Percentiles rank a stretch among this genome's conserved stretches.
Evolutionary conservation across 176 grass and related monocot genomes (phyloP).

Genomic region (Oryza brachyantha): DNA sequence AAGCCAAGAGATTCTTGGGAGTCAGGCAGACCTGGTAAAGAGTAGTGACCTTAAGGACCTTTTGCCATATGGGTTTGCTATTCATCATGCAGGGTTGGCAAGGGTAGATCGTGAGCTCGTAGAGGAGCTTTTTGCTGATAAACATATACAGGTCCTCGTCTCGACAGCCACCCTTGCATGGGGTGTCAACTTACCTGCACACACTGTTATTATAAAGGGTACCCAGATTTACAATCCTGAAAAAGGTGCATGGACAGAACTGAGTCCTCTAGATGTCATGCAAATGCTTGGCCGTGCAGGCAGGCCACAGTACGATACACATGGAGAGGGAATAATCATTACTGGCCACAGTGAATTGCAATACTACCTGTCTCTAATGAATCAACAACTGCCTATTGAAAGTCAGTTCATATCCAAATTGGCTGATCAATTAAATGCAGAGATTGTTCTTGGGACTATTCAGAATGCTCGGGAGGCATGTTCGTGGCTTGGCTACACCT

Average conservation of each 20-base stretch:
- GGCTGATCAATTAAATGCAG: slow-evolving; percentile 91
- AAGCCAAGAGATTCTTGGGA: slow-evolving; percentile 85
- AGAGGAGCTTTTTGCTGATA: slow-evolving; percentile 85
- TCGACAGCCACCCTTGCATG: slow-evolving; percentile 91
- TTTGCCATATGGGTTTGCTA: slow-evolving; percentile 92
- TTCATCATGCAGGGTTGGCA: slow-evolving; percentile 94
- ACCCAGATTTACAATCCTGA: slow-evolving; percentile 98
- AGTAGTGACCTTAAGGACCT: slow-evolving; percentile 91
- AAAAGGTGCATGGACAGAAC: slow-evolving; percentile 94
- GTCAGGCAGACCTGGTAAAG: slow-evolving; percentile 86
- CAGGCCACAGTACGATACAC: slow-evolving; percentile 92
- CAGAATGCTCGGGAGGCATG: slow-evolving; percentile 94
- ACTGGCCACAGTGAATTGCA: slow-evolving; percentile 92
- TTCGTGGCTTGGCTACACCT: slow-evolving; percentile 88
- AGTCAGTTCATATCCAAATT: slow-evolving; percentile 92
- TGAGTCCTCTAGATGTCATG: slow-evolving; percentile 96
- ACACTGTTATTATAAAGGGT: slow-evolving; percentile 95
- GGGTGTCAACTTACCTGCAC: slow-evolving; percentile 96
- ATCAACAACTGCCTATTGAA: slow-evolving; percentile 92
- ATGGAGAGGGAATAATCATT: slow-evolving; percentile 94
- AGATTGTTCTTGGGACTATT: slow-evolving; percentile 88
- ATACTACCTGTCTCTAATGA: slow-evolving; percentile 95
- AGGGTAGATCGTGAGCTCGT: slow-evolving; percentile 80
- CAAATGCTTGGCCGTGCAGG: slow-evolving; percentile 99
- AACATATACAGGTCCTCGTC: slow-evolving; percentile 90